These are phyloP conservation scores for Przewalskia tangutica DNA, from an alignment of 257 asterid genomes.

Conservation along the genomic window DNA sequence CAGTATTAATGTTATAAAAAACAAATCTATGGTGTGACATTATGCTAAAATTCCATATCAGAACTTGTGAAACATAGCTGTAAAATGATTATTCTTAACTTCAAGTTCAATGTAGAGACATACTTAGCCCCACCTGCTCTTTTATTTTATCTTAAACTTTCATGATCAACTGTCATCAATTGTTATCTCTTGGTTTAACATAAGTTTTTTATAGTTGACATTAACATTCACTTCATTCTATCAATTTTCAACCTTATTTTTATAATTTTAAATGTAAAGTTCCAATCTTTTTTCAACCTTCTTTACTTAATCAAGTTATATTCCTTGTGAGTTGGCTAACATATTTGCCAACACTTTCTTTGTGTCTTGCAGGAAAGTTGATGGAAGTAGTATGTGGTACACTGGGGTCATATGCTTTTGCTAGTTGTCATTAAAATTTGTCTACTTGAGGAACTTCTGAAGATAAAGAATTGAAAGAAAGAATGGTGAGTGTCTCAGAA, in stretches of 20 bases:
- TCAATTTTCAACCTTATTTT: neutral
- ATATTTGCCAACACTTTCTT: neutral
- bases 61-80: neutral
- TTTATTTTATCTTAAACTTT: neutral
- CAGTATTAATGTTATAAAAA: neutral
- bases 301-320: neutral
- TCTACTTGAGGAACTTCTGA: conserved; percentile 10
- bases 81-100: neutral
- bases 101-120: neutral
- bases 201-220: neutral
- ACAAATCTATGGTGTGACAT: neutral
- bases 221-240: neutral
- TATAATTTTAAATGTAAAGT: neutral
- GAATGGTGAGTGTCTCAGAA: conserved; percentile 22
- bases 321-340: neutral
- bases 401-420: conserved; percentile 70
- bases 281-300: neutral
- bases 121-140: neutral
- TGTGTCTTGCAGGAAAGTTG: conserved; percentile 56
- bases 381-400: conserved; percentile 70
- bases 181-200: neutral
- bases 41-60: neutral
- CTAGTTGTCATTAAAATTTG: conserved; percentile 52
- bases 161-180: neutral
- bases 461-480: conserved; percentile 9